These are phyloP conservation scores for Eutrema heterophyllum DNA, from an alignment of 345 rosid species.

Conservation along the genomic window DNA sequence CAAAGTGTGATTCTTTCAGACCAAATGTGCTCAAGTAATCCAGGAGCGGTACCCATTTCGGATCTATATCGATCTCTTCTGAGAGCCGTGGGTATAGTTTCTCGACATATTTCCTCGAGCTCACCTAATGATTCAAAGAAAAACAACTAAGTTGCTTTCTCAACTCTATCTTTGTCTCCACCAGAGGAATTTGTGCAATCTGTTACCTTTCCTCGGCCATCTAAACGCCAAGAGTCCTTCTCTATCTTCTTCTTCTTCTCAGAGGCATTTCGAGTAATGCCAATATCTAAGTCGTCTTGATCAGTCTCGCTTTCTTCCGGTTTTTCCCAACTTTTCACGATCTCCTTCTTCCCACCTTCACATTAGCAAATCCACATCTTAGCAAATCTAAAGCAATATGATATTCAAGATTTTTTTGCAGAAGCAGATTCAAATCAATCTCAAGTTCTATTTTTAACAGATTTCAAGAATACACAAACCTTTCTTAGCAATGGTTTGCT, in stretches of 20 bases:
- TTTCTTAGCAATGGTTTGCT: slow-evolving; percentile 31
- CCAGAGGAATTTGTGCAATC: not conserved
- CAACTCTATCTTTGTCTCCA: not conserved
- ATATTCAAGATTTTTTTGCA: not conserved
- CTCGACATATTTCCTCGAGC: slow-evolving; percentile 31
- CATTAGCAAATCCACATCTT: slow-evolving; percentile 18
- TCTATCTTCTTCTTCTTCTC: slow-evolving; percentile 38
- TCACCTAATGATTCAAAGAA: slow-evolving; percentile 36
- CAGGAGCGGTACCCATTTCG: slow-evolving; percentile 82
- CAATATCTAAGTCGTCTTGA: slow-evolving; percentile 26
- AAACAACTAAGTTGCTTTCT: slow-evolving; percentile 10
- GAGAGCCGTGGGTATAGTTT: slow-evolving; percentile 50
- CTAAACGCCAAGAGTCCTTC: slow-evolving; percentile 30
- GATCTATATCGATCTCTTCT: slow-evolving; percentile 70
- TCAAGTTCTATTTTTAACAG: not conserved
- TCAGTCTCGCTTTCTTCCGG: slow-evolving; percentile 23
- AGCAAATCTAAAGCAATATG: not conserved
- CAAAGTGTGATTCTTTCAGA: slow-evolving; percentile 74
- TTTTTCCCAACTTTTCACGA: slow-evolving; percentile 28
- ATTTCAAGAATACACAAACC: slow-evolving; percentile 37
- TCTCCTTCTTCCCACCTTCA: slow-evolving; percentile 42
- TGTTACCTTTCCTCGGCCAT: slow-evolving; percentile 50
- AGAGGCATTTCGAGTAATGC: slow-evolving; percentile 22
- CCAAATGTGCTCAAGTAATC: slow-evolving; percentile 80
- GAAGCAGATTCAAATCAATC: not conserved